Percentiles rank a stretch among this genome's conserved stretches.
phyloP scores from a whole-genome alignment of 2,329 filamentous ascomycete species.

The Fusarium sp. region DNA sequence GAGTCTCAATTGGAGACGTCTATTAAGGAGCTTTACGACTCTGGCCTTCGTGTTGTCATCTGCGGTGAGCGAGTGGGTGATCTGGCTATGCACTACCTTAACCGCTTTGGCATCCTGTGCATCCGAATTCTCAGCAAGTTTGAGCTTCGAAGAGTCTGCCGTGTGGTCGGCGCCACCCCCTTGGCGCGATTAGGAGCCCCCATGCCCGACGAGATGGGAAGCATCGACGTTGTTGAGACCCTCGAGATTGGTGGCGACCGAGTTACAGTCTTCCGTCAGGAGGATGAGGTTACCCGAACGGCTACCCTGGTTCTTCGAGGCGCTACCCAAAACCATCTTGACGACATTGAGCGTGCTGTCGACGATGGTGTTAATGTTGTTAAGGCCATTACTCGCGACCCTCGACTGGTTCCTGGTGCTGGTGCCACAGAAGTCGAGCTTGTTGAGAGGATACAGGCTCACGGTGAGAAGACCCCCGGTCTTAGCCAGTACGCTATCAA shows the following conservation, averaged over 20 bases:
- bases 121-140: constrained; percentile 99
- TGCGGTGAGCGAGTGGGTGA: constrained; percentile 95
- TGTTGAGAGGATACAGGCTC: constrained; percentile 88
- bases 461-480: constrained; percentile 92
- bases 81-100: constrained; percentile 95
- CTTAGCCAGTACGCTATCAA: constrained; percentile 96
- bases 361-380: constrained; percentile 99
- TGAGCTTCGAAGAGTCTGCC: constrained; percentile 92
- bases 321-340: constrained; percentile 97
- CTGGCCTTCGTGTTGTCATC: constrained; percentile 89
- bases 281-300: constrained; percentile 90
- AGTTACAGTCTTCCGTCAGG: constrained; percentile 98
- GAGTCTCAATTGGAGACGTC: constrained; percentile 89
- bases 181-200: constrained; percentile 93
- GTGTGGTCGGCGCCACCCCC: constrained; percentile 96
- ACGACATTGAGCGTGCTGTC: constrained; percentile 95
- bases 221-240: constrained; percentile 93
- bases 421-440: constrained; percentile 96
- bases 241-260: constrained; percentile 97
- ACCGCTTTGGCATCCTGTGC: constrained; percentile 94
- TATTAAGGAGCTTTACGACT: constrained; percentile 96
- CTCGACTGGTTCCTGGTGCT: constrained; percentile 90
- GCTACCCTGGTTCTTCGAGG: constrained; percentile 94
- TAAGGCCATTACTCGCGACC: constrained; percentile 96
- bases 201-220: constrained; percentile 99